Base-by-base conservation (phyloP, 2,329 filamentous ascomycete genomes). In the Hypoxylon sp. region DNA sequence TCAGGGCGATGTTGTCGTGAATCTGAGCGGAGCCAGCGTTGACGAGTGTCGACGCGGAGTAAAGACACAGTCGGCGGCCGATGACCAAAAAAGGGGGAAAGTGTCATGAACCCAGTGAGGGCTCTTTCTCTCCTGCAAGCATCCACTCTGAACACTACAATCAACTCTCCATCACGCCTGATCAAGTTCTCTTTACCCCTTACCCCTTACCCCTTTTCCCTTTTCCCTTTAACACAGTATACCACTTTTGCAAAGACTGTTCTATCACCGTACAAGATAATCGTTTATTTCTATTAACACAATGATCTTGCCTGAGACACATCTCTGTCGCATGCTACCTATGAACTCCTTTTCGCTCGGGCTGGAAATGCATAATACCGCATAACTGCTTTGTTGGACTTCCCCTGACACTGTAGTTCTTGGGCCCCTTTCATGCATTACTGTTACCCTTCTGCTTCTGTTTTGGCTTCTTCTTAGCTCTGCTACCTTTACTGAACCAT, bases 401-500 rank as follows among this genome's bases (percentile, higher is more conserved):
- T 53, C 54, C 62, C 22, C 48, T 50, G 49, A 47, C 50, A 63
- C 54, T 41, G 34, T 63, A 59, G 37, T 51, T 47, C 49, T 49
- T 46, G 22, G 55, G 52, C 37, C 48, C 50, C 28, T 56, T 39
- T 26, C 30, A 47, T 34, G 56, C 24, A 60, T 65, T 65, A 69
- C 39, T 50, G 26, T 43, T 8, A 24, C 13, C 13, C 15, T 44
- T 43, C 51, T 49, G 57, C 61, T 64, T 64, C 41, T 28, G 5
- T 8, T 39, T 39, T 22, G n/a, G 43, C 15, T n/a, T 55, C 22
- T 39, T 26, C 41, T 39, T 62, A 63, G 48, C n/a, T 41, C 46
- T 20, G 22, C 41, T 55, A 52, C 37, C 58, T 56, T 41, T 73
- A 75, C 46, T 69, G 74, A 41, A 87, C 85, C 82, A 87, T 83